Evolutionary conservation across 1,284 basidiomycete species (phyloP), one percentile per base, ranked within the genome.

Genomic region (Cutaneotrichosporon sp.): DNA sequence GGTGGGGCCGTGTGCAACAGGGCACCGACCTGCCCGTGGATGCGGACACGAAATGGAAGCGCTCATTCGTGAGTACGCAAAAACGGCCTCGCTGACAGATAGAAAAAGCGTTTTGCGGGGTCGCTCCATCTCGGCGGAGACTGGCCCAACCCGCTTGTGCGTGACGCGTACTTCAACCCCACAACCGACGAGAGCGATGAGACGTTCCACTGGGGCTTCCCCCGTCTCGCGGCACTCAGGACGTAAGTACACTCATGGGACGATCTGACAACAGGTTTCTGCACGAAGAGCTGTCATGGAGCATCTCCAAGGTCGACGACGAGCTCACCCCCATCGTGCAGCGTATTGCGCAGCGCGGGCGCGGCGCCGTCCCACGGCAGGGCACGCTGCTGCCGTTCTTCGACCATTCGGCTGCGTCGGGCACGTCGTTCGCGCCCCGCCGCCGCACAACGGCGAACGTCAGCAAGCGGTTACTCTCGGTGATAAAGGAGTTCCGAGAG

Each of bases 151-250:
- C 79, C 86, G 16, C 81, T 82, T 9, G 93, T 98, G 48, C 80
- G 86, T 54, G 89, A 93, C 55, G 96, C 92, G 1, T 99, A 99
- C 74, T 86, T 87, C 60, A 83, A 90, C 63, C 94, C 96, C 0
- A 82, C 83, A 0, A 88, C 97, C 5, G 93, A 97, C 68, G 81
- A 83, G 46, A 94, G 90, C 3, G 85, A 91, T 49, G 93, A 98
- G 66, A 86, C 88, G 0, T 98, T 99, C 71, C 89, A 90, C 64
- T 99, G 96, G 96, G 94, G 91, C 9, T 78, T 94, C 58, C 92
- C 94, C 6, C 93, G 97, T 68, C 82, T 99, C 2, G 91, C 97
- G 64, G 90, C 86, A 1, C 80, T 97, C 46, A 82, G 91, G 62
- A 76, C 80, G 88, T 90, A 67, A 61, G 85, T 76, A 12, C 8